Base-by-base conservation (phyloP, 2,329 filamentous ascomycete species). In the Fusarium newnesense region DNA sequence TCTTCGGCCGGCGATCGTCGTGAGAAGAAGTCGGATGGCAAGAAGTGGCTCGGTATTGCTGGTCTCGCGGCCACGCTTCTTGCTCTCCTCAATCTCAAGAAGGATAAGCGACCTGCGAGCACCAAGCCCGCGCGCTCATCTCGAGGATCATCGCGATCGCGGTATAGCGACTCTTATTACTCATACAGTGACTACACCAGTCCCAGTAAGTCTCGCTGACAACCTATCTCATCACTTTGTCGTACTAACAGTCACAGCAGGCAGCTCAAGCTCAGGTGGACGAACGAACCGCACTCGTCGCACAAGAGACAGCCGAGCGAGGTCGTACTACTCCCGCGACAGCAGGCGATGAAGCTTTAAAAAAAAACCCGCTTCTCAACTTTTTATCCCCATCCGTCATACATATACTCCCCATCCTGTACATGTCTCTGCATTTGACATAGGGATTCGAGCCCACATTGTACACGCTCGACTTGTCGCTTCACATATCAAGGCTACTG, bases 141-240 rank as follows among this genome's bases (percentile, higher is more conserved):
- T 24, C 80, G 84, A 64, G 83, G 76, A 36, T 86, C 85, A 26
- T 83, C 83, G 79, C 85, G 76, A 74, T 83, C 83, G 80, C 86
- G 76, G 75, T 87, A 88, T 81, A 86, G 83, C 79, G 87, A 88
- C 79, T 89, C 84, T 59, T 86, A 86, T 70, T 86, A 87, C 77
- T 87, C 85, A 58, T 90, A 88, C 79, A 85, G 85, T 28, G 85
- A 83, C 70, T 84, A 81, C 69, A 84, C 81, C 72, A 85, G 80
- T 76, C 85, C 85, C 71, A 88, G 87, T 89, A 83, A 86, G 87
- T 88, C 60, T 44, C 54, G 43, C 37, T 52, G 46, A 58, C 24
- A 43, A 28, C 52, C 44, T 36, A 47, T 26, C 19, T 26, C 39
- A 43, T 47, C 15, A 16, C 28, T 37, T 49, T 30, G 9, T 34